Evolutionary conservation across 2,329 filamentous ascomycete genomes (phyloP), one percentile per base, ranked within the genome.

Genomic region (Alternaria metachromatica): DNA sequence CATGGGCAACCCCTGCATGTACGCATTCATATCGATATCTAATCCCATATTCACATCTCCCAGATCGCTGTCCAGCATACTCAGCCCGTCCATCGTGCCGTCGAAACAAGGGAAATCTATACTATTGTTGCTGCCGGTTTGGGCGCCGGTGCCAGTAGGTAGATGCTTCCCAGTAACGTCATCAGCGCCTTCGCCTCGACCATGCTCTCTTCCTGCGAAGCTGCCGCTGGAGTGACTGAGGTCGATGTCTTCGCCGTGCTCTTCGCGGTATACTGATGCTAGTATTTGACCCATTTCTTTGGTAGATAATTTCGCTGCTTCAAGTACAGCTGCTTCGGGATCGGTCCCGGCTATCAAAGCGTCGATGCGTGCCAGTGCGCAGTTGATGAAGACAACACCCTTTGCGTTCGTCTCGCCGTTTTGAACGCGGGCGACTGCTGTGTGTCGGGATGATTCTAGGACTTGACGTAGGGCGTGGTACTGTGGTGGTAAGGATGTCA

Each of bases 331-430:
- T 5, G 13, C 54, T 18, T 74, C 69, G 1, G 66, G 43, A 15
- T 77, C 65, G 6, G 37, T 48, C 5, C 67, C 64, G 0, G 66
- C 49, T 1, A 66, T 60, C 0, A 77, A 15, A 1, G 73, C 74
- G 20, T 77, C 70, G 59, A 77, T 68, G 26, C 72, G 70, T 2
- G 74, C 72, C 12, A 72, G 50, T 2, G 66, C 71, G 45, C 67
- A 72, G 6, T 46, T 49, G 5, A 72, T 26, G 51, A 72, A 75
- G 7, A 72, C 62, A 4, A 55, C 53, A 6, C 71, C 72, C 61
- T 77, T 77, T 5, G 65, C 65, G 41, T 76, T 76, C 11, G 68
- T 70, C 15, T 76, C 73, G 62, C 73, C 75, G n/a, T 67, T 67
- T 10, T 60, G 60, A 5, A 76, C 20, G 7, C 74, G 72, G 2